Evolutionary conservation across 257 asterid species (phyloP).

Genomic region (Solanum chiquidenum): DNA sequence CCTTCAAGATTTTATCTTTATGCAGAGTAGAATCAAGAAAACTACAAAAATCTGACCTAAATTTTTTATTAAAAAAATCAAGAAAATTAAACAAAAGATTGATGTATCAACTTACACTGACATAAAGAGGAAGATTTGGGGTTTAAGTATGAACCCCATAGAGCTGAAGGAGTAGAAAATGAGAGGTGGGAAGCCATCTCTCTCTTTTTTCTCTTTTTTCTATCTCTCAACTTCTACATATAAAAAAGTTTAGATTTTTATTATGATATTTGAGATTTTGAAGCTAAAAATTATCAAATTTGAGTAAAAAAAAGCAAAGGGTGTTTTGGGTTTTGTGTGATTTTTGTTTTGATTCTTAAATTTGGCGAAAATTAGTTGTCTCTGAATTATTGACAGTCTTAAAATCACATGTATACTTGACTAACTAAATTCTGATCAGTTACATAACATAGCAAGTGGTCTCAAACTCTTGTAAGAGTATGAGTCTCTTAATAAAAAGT

Average conservation of each 20-base stretch:
- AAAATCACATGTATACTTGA: too few species aligned
- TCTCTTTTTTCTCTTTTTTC: not conserved
- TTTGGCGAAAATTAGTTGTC: too few species aligned
- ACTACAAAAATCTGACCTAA: not conserved
- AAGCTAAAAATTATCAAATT: not conserved
- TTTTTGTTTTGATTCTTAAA: too few species aligned
- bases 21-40: not conserved
- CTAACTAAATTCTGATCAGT: too few species aligned
- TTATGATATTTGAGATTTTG: not conserved
- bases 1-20: not conserved
- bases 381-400: too few species aligned
- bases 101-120: not conserved
- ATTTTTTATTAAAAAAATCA: accelerated
- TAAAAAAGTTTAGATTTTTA: not conserved
- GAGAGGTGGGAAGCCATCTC: constrained; percentile 73
- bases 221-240: not conserved
- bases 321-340: not conserved
- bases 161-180: constrained; percentile 35
- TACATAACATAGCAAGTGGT: too few species aligned
- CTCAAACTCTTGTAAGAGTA: too few species aligned
- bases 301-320: not conserved
- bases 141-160: constrained; percentile 22
- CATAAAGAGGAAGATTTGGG: not conserved
- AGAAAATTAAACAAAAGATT: not conserved
- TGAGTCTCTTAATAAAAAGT: too few species aligned